phyloP scores from a whole-genome alignment of 1,284 basidiomycete species.

The Cutaneotrichosporon sp. region DNA sequence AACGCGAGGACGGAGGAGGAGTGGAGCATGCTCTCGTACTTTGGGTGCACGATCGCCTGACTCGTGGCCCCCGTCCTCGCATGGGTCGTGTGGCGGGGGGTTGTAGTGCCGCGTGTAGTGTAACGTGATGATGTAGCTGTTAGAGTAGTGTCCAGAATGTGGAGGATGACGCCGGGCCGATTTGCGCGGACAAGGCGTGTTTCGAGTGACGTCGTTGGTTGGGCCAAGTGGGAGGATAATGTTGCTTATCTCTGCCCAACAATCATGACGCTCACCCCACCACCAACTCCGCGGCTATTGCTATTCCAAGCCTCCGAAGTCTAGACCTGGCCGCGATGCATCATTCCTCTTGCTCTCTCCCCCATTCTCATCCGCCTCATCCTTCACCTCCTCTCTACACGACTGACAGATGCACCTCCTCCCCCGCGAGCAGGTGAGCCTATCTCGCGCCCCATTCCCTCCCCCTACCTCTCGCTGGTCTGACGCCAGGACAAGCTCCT shows the following conservation, averaged over 20 bases:
- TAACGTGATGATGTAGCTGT: background rate
- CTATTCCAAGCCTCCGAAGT: no score
- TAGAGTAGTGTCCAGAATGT: no score
- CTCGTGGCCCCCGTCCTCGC: background rate
- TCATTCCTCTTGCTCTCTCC: no score
- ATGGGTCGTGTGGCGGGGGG: background rate
- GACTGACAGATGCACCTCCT: slow-evolving; percentile 42
- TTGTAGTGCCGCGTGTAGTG: background rate
- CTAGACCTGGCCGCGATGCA: no score
- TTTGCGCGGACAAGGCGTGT: background rate
- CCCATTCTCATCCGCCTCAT: background rate
- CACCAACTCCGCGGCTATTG: no score
- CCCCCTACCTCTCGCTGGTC: no score
- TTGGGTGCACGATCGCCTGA: slow-evolving; percentile 12
- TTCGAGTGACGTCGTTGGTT: background rate
- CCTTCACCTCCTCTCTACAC: background rate
- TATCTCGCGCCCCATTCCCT: no score
- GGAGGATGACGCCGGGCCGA: background rate
- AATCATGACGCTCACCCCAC: background rate
- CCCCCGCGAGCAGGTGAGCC: slow-evolving; percentile 45
- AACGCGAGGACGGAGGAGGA: slow-evolving; percentile 7
- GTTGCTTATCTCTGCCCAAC: background rate
- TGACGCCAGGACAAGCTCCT: slow-evolving; percentile 54
- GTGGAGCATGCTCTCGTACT: slow-evolving; percentile 11
- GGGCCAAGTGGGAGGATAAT: no score